Evolutionary conservation across 2,329 filamentous ascomycete species (phyloP), one percentile per base, ranked within the genome.

Genomic region (Fusarium brachygibbosum): DNA sequence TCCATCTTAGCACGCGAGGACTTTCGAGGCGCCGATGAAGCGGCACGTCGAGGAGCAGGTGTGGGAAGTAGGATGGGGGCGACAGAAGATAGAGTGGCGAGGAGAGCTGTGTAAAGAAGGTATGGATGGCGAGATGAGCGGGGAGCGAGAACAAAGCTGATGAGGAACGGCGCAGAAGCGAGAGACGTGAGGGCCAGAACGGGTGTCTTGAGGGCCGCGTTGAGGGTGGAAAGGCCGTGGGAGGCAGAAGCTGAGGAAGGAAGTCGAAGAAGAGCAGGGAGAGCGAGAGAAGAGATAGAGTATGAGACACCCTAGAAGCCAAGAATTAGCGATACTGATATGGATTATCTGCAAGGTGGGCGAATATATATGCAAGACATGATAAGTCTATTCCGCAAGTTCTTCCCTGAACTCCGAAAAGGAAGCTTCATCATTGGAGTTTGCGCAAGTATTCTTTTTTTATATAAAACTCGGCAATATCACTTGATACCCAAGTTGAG

Each of bases 91-190:
- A 92, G 82, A 38, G 86, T 83, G 42, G 90, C 87, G 59, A 94
- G 86, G 28, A 93, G 81, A 4, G 90, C 89, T 16, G 93, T 93
- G 89, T 96, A 98, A 62, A 98, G 81, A 28, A 98, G 89, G 78
- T 97, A 98, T 0, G 95, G 95, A 78, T 98, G 95, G 77, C 91
- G 90, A 72, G 88, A 86, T 58, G 89, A 87, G 28, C 88, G 86
- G 0, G 94, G 92, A 4, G 94, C 95, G 70, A 97, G 83, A 44
- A 86, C 79, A 80, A 91, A 98, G 67, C 94, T 93, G 70, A 95
- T 86, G 72, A 93, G 82, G 75, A 98, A 90, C 31, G 92, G 89
- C 53, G 87, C 83, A 55, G 89, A 87, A 53, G 93, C 90, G 72
- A 97, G 80, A 70, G 88, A 84, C 50, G 91, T 88, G 52, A 97